Conservation (phyloP, 202 grass and related monocot species). For the Setaria italica region DNA sequence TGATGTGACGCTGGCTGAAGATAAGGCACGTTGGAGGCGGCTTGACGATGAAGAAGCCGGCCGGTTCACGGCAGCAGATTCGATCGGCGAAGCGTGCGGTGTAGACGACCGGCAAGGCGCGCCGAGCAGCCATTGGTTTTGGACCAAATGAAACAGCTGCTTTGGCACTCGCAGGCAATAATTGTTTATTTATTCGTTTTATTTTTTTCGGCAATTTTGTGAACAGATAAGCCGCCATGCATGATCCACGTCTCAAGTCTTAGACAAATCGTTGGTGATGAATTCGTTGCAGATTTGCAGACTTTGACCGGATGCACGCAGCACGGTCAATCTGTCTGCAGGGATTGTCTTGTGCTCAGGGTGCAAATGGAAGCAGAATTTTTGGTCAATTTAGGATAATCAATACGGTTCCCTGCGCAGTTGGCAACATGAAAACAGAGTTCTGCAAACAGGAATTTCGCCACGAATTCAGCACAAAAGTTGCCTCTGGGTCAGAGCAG, state of each 20-base stretch:
- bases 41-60: not conserved
- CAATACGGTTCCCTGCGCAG: not conserved
- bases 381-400: not conserved
- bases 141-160: not conserved
- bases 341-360: not conserved
- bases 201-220: not conserved
- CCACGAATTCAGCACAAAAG: not conserved
- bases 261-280: not conserved
- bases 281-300: conserved; percentile 9
- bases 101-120: conserved; percentile 19
- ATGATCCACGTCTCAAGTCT: not conserved
- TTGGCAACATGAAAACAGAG: not conserved
- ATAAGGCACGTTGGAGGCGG: not conserved
- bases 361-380: not conserved
- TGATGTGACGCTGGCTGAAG: not conserved
- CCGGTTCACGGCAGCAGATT: conserved; percentile 7
- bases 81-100: not conserved
- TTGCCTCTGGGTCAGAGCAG: not conserved
- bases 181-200: conserved; percentile 3
- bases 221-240: conserved; percentile 5
- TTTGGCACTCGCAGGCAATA: not conserved
- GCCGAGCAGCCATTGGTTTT: conserved; percentile 37
- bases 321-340: not conserved
- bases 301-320: conserved; percentile 30
- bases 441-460: not conserved